phyloP scores from a whole-genome alignment of 1,139 yeast species.

The Taphrina communis region DNA sequence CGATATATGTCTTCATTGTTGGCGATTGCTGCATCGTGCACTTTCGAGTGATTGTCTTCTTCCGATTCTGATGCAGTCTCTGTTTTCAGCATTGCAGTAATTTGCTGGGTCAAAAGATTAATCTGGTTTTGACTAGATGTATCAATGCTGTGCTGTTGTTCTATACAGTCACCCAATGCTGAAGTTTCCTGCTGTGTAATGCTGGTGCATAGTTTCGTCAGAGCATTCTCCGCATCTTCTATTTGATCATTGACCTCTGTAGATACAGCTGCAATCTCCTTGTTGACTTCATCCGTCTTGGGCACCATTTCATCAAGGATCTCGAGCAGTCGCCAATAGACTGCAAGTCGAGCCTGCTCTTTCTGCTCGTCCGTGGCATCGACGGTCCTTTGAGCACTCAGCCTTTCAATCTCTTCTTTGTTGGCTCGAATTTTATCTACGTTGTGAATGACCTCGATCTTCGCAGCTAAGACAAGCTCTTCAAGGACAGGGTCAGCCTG shows the following conservation, averaged over 20 bases:
- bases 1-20: neutral
- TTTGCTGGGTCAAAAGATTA: neutral
- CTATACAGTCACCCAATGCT: neutral
- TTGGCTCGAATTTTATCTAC: neutral
- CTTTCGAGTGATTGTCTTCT: neutral
- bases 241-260: neutral
- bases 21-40: neutral
- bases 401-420: neutral
- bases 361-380: neutral
- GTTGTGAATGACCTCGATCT: neutral
- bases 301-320: conserved; percentile 15
- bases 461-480: neutral
- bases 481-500: neutral
- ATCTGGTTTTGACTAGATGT: neutral
- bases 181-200: neutral
- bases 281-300: neutral
- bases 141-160: neutral
- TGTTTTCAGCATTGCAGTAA: neutral
- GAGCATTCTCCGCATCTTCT: neutral
- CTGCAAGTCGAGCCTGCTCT: conserved; percentile 1
- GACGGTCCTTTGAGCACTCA: neutral
- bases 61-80: neutral
- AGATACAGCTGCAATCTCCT: neutral
- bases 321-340: conserved; percentile 1
- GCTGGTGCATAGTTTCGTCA: neutral